phyloP scores from a whole-genome alignment of 2,329 filamentous ascomycete genomes.

The Plenodomus lindquistii region DNA sequence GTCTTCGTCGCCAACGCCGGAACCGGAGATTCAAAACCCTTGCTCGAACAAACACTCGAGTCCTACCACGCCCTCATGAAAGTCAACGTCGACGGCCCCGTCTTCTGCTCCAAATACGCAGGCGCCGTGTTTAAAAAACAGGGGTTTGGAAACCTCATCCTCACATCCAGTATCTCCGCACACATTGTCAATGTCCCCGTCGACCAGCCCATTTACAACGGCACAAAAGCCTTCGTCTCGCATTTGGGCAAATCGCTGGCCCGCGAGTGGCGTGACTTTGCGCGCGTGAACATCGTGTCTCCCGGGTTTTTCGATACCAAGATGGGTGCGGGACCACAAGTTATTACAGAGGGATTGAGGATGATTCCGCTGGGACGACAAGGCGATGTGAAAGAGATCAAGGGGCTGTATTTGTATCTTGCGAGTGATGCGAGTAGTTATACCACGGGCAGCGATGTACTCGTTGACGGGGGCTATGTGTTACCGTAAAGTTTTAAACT shows the following conservation, averaged over 20 bases:
- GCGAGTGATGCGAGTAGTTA: slow-evolving; percentile 80
- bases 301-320: slow-evolving; percentile 70
- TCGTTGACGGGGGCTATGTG: slow-evolving; percentile 76
- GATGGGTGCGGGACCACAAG: slow-evolving; percentile 62
- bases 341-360: slow-evolving; percentile 67
- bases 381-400: slow-evolving; percentile 73
- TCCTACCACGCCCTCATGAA: slow-evolving; percentile 66
- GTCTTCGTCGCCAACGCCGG: slow-evolving; percentile 70
- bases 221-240: slow-evolving; percentile 64
- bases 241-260: slow-evolving; percentile 64
- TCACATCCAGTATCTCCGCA: slow-evolving; percentile 71
- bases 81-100: slow-evolving; percentile 70
- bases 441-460: slow-evolving; percentile 73
- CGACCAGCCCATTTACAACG: slow-evolving; percentile 55
- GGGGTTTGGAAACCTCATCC: slow-evolving; percentile 62
- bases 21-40: slow-evolving; percentile 59
- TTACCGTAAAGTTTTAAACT: slow-evolving; percentile 30
- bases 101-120: slow-evolving; percentile 49
- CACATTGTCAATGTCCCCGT: slow-evolving; percentile 80
- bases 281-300: slow-evolving; percentile 66
- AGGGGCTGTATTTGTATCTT: slow-evolving; percentile 79
- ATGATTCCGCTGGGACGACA: slow-evolving; percentile 79
- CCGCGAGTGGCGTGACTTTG: slow-evolving; percentile 70
- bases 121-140: slow-evolving; percentile 49
- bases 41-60: slow-evolving; percentile 61